These are phyloP conservation scores for Ilex paraguariensis DNA, from an alignment of 305 asterid genomes.

Conservation along the genomic window DNA sequence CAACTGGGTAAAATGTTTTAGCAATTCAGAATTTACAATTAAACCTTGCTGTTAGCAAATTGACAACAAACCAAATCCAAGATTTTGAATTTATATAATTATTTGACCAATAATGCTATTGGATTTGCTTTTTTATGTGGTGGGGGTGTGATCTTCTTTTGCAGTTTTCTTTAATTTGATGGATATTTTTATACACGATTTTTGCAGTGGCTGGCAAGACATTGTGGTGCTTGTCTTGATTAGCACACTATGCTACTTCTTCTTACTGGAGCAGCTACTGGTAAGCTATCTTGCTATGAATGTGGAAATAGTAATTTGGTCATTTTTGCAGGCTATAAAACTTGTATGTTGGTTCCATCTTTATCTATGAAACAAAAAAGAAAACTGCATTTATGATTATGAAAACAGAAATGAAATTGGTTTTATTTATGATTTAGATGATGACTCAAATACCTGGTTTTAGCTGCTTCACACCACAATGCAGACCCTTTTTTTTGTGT, in stretches of 20 bases:
- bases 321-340: not conserved
- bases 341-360: too few relatives aligned
- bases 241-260: conserved; percentile 89
- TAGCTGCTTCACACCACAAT: too few relatives aligned
- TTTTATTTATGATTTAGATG: too few relatives aligned
- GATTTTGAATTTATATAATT: conserved; percentile 4
- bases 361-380: not conserved
- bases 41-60: too few relatives aligned
- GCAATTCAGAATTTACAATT: too few relatives aligned
- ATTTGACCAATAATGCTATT: too few relatives aligned
- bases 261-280: conserved; percentile 92
- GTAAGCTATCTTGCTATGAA: conserved; percentile 39
- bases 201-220: conserved; percentile 86
- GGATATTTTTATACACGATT: conserved; percentile 17
- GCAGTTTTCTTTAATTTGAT: conserved; percentile 9
- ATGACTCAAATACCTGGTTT: too few relatives aligned
- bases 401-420: too few relatives aligned
- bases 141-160: not conserved
- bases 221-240: conserved; percentile 92
- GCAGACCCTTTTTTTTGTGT: not conserved
- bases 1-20: too few relatives aligned
- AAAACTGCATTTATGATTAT: not conserved
- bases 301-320: not conserved
- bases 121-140: not conserved
- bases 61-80: not conserved